Evolutionary conservation across 805 yeast species (phyloP).

Genomic region (Scheffersomyces ergatensis): DNA sequence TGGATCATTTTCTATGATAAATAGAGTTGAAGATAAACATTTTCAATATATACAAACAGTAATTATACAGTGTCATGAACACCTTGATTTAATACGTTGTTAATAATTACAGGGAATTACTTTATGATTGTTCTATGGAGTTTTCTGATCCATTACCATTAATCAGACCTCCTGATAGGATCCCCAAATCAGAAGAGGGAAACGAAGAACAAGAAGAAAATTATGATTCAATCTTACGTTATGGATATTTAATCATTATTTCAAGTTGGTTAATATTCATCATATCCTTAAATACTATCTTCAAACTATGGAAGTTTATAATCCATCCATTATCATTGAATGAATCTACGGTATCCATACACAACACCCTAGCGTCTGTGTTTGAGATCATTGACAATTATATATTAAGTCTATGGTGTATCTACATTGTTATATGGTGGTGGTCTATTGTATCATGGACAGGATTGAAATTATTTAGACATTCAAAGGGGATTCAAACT

Average conservation of each 20-base stretch:
- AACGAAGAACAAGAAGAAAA: constrained; percentile 3
- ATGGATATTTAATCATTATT: constrained; percentile 28
- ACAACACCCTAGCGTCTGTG: constrained; percentile 8
- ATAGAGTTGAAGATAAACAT: no score
- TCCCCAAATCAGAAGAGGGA: constrained; percentile 3
- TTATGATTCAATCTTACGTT: constrained; percentile 7
- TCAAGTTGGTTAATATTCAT: constrained; percentile 31
- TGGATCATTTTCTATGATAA: no score
- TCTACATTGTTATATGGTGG: constrained; percentile 44
- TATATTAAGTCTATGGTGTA: constrained; percentile 35
- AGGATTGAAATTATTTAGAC: constrained; percentile 76
- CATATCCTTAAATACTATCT: constrained; percentile 32
- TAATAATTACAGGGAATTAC: no score
- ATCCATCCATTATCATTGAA: constrained; percentile 25
- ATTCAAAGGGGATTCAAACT: constrained; percentile 60
- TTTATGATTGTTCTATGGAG: constrained; percentile 7
- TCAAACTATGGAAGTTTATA: constrained; percentile 32
- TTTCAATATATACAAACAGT: no score
- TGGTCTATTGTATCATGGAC: constrained; percentile 80
- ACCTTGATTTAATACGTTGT: no score
- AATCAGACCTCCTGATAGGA: constrained; percentile 11
- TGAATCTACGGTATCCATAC: constrained; percentile 6
- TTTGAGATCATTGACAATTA: constrained; percentile 25
- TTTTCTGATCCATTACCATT: constrained; percentile 17
- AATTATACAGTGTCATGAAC: no score